Base-by-base conservation (phyloP, 1,139 yeast genomes). In the Kazachstania sp. region DNA sequence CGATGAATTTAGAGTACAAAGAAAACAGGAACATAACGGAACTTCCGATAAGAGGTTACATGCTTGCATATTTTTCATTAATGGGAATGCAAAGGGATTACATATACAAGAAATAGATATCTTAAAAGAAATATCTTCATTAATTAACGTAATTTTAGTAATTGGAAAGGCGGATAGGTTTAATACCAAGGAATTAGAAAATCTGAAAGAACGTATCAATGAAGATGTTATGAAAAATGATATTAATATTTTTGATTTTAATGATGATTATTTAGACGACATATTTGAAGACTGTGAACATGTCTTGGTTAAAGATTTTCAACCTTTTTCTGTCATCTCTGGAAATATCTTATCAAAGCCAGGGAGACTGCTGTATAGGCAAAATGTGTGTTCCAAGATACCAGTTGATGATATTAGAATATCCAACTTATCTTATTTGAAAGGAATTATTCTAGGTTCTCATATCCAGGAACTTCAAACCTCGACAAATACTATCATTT, bases 381-480 rank as follows among this genome's bases (percentile, higher is more conserved):
- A 57, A 38, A 73, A 72, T 51, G 71, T 71, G 4, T 74, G 78
- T 78, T 78, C 78, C 13, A 50, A 58, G 6, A 63, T 74, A 45
- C 53, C 55, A 41, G 63, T 78, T 45, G 83, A 79, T 56, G 78
- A 79, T 61, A 74, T 79, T 2, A 74, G 70, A 18, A 70, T 71
- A 51, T 79, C 82, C 51, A 88, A 83, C 62, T 83, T 83, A 58
- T 73, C 83, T 12, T 71, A 76, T 47, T 72, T 83, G 63, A 81
- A 81, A 64, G 79, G 82, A 50, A 81, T 82, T 6, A 66, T 83
- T 51, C 71, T 83, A 54, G 86, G 86, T 39, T 83, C 90, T n/a
- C 90, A 83, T 64, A 71, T 83, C 59, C 84, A 83, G 63, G 90
- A 83, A 54, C 75, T 83, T 57, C 83, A 82, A 64, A 87, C 82